Percentiles rank a stretch among this genome's conserved stretches.
phyloP scores from a whole-genome alignment of 78 protist species.

The Planoprotostelium fungivorum region DNA sequence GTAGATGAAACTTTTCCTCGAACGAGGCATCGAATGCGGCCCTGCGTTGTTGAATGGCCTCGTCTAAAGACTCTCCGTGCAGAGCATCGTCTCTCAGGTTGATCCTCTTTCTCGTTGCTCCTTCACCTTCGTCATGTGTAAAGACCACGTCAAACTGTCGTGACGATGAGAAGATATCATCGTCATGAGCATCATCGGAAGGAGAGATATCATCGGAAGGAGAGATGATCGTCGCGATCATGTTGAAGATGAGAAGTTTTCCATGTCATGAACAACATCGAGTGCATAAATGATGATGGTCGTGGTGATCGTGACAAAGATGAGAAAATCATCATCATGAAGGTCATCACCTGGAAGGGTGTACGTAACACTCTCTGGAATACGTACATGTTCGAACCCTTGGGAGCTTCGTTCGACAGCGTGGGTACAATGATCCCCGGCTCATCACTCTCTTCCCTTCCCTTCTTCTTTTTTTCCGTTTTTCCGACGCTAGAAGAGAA shows the following conservation, averaged over 20 bases:
- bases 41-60: neutral
- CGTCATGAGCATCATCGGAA: neutral
- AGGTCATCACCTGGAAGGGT: neutral
- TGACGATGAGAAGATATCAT: neutral
- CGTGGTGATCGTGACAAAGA: too few relatives aligned
- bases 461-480: neutral
- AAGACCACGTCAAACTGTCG: conserved; percentile 36
- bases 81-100: conserved; percentile 1
- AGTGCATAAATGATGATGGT: neutral
- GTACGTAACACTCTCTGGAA: neutral
- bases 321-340: too few relatives aligned
- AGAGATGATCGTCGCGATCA: neutral
- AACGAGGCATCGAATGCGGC: conserved; percentile 9
- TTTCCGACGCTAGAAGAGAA: neutral
- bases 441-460: too few relatives aligned
- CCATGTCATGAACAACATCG: neutral
- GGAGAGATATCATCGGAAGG: neutral
- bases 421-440: neutral
- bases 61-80: neutral
- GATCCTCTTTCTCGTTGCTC: conserved; percentile 1
- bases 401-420: neutral
- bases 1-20: conserved; percentile 12
- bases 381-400: neutral
- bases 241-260: neutral
- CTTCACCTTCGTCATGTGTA: neutral